Conservation (phyloP, 208 protist species). For the Crithidia brevicula region DNA sequence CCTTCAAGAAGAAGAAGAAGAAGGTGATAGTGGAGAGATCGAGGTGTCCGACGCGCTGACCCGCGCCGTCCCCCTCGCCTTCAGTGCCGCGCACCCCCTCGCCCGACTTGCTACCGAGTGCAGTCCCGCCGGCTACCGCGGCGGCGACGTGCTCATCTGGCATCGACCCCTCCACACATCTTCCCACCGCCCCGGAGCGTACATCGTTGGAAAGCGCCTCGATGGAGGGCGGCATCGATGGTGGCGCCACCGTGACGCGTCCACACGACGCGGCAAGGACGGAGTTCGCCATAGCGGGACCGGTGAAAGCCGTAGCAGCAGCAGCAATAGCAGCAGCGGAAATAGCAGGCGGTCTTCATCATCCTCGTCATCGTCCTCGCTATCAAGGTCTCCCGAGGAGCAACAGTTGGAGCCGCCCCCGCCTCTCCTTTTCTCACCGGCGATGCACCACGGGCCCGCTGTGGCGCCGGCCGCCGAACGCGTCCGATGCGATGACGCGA, state of each 20-base stretch:
- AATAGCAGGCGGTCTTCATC: neutral
- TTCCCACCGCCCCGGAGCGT: neutral
- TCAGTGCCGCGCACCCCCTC: slow-evolving; percentile 8
- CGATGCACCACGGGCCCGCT: too few relatives aligned
- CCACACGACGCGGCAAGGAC: too few relatives aligned
- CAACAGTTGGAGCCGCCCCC: too few relatives aligned
- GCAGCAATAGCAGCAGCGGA: neutral
- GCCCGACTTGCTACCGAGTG: slow-evolving; percentile 6
- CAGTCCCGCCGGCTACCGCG: slow-evolving; percentile 11
- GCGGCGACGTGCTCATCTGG: slow-evolving; percentile 9
- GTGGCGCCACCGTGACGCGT: too few relatives aligned
- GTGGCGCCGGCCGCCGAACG: too few relatives aligned
- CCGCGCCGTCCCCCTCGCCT: slow-evolving; percentile 14
- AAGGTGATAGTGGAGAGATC: neutral
- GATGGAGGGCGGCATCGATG: too few relatives aligned
- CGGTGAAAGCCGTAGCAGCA: neutral
- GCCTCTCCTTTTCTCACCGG: too few relatives aligned
- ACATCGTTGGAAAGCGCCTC: too few relatives aligned
- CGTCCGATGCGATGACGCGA: too few relatives aligned
- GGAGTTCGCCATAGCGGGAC: too few relatives aligned
- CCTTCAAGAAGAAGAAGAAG: neutral
- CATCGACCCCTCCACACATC: neutral
- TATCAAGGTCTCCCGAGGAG: neutral
- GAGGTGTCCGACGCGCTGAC: neutral
- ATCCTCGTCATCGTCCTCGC: neutral